These are phyloP conservation scores for Leptosphaerulina australis DNA, from an alignment of 2,329 filamentous ascomycete species.

Conservation along the genomic window DNA sequence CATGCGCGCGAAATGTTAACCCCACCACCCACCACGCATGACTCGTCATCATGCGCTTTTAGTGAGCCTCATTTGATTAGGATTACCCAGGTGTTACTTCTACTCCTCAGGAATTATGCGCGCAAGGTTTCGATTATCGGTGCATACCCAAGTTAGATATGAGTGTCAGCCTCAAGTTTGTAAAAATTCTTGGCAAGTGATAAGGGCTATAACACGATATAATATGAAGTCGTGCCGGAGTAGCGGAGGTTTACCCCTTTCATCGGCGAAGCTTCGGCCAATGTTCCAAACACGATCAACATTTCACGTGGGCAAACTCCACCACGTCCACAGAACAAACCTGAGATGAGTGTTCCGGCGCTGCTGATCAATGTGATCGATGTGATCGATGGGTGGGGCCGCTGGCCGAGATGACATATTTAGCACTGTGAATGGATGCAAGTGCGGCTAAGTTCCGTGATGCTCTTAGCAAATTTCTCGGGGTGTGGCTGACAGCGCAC, in stretches of 20 bases:
- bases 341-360: conserved; percentile 13
- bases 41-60: background rate
- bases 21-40: background rate
- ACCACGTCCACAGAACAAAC: conserved; percentile 4
- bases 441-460: background rate
- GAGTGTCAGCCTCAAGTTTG: no score
- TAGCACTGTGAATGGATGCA: background rate
- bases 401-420: background rate
- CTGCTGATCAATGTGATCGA: conserved; percentile 8
- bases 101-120: background rate
- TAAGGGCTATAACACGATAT: no score
- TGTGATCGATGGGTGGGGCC: conserved; percentile 6
- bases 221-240: background rate
- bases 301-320: conserved; percentile 1
- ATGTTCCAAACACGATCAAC: background rate
- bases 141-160: no score
- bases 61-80: background rate
- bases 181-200: no score
- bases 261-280: conserved; percentile 2
- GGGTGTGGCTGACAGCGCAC: background rate
- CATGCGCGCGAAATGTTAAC: background rate
- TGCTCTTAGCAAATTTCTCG: background rate
- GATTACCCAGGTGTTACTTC: conserved; percentile 4
- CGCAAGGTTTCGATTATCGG: no score
- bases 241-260: background rate